phyloP scores from a whole-genome alignment of 805 yeast species.

The Yamadazyma akitaensis region DNA sequence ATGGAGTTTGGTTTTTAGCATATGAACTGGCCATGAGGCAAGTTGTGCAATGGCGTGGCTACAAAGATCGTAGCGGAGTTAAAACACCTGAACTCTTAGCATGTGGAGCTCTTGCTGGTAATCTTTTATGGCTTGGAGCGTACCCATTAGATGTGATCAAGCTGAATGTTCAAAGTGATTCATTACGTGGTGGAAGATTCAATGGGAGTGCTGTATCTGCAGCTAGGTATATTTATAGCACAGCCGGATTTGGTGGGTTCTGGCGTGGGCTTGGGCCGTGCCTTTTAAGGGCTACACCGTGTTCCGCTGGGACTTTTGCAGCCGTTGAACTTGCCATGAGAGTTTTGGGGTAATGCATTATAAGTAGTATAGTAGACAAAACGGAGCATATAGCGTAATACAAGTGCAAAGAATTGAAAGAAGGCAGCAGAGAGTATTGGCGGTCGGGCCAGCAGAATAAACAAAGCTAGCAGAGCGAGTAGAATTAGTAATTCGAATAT shows the following conservation, averaged over 20 bases:
- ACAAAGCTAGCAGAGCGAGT: too few species aligned
- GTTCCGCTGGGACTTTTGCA: constrained; percentile 75
- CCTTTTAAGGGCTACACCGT: constrained; percentile 57
- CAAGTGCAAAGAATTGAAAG: too few species aligned
- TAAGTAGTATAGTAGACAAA: not conserved
- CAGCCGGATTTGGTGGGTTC: constrained; percentile 50
- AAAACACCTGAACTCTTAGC: constrained; percentile 53
- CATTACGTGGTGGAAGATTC: constrained; percentile 45
- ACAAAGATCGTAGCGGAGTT: constrained; percentile 44
- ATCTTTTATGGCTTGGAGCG: constrained; percentile 57
- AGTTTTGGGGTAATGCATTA: constrained; percentile 42
- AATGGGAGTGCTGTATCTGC: constrained; percentile 37
- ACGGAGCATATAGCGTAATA: not conserved
- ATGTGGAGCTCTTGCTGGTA: constrained; percentile 67
- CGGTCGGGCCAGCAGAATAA: too few species aligned
- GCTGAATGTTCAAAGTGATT: constrained; percentile 52
- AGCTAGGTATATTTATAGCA: constrained; percentile 34
- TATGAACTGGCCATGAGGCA: constrained; percentile 53
- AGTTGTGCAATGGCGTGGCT: constrained; percentile 30
- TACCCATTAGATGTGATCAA: constrained; percentile 54
- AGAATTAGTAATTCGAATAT: too few species aligned
- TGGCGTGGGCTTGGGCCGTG: constrained; percentile 65
- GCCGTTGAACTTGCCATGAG: constrained; percentile 68
- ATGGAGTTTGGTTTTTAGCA: constrained; percentile 71
- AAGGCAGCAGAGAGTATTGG: too few species aligned